Evolutionary conservation across 306 rosid species (phyloP).

Genomic region (Lathyrus sativus): DNA sequence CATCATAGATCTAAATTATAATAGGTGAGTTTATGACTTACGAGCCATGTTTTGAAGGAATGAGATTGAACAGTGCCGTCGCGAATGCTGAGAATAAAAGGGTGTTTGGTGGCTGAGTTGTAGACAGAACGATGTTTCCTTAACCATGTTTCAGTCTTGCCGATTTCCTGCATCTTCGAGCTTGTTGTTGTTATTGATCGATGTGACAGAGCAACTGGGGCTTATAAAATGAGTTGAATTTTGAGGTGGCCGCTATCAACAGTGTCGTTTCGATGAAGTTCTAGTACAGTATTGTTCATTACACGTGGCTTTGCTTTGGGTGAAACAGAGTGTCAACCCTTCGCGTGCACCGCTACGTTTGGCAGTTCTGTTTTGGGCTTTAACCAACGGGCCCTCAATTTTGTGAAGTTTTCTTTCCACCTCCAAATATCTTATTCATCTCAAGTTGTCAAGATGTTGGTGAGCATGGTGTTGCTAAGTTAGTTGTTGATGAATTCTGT

Average conservation of each 20-base stretch:
- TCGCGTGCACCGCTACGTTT: background rate
- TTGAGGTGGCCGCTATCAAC: background rate
- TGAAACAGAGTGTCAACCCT: background rate
- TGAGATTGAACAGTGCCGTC: constrained; percentile 61
- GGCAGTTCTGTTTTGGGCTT: background rate
- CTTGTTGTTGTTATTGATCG: too few relatives aligned
- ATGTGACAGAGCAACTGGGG: too few relatives aligned
- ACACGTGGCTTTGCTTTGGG: background rate
- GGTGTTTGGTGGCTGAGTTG: constrained; percentile 71
- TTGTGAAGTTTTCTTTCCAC: too few relatives aligned
- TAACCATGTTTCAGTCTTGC: constrained; percentile 57
- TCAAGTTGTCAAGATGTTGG: too few relatives aligned
- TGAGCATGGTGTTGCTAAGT: too few relatives aligned
- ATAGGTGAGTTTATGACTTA: constrained; percentile 5
- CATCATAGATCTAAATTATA: too few relatives aligned
- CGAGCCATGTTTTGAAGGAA: constrained; percentile 85
- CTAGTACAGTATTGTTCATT: background rate
- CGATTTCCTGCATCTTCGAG: constrained; percentile 36
- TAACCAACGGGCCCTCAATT: background rate
- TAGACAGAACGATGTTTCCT: constrained; percentile 64
- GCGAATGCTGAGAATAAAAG: constrained; percentile 60
- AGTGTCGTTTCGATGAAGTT: background rate
- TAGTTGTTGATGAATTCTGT: too few relatives aligned
- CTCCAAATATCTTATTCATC: too few relatives aligned
- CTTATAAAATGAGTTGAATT: too few relatives aligned